Evolutionary conservation across 2,329 filamentous ascomycete genomes (phyloP).

Genomic region (Botrytis fabae): DNA sequence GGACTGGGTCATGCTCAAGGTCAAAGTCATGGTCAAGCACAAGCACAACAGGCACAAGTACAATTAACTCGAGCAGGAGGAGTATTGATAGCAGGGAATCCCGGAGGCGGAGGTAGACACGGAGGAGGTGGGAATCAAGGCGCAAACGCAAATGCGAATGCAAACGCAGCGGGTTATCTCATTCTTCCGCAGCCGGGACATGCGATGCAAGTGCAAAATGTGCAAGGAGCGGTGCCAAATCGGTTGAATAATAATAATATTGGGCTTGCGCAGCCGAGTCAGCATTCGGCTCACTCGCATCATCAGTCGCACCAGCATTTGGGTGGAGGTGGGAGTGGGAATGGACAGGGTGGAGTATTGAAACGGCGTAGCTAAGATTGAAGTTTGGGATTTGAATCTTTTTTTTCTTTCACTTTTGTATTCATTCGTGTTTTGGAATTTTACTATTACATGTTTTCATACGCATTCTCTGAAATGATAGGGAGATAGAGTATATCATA

Average conservation of each 20-base stretch:
- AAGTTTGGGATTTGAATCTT: neutral
- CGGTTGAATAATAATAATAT: slow-evolving; percentile 15
- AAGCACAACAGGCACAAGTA: neutral
- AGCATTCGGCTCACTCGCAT: neutral
- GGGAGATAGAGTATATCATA: neutral
- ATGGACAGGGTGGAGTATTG: neutral
- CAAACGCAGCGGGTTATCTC: neutral
- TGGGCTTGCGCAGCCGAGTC: neutral
- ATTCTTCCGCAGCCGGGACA: neutral
- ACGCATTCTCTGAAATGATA: neutral
- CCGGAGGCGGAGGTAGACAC: neutral
- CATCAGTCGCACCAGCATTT: neutral
- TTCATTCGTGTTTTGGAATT: neutral
- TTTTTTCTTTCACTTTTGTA: too few species aligned
- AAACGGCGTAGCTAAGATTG: neutral
- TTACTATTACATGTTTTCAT: neutral
- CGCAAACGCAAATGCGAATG: neutral
- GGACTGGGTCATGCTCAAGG: too few species aligned
- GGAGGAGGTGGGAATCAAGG: neutral
- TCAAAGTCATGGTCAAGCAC: neutral
- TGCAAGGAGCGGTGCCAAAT: neutral
- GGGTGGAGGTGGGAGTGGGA: neutral
- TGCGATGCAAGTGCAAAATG: neutral
- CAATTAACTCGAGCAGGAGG: neutral
- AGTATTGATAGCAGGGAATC: neutral